Base-by-base conservation (phyloP, 441 rosid species). In the Erodium trifolium region DNA sequence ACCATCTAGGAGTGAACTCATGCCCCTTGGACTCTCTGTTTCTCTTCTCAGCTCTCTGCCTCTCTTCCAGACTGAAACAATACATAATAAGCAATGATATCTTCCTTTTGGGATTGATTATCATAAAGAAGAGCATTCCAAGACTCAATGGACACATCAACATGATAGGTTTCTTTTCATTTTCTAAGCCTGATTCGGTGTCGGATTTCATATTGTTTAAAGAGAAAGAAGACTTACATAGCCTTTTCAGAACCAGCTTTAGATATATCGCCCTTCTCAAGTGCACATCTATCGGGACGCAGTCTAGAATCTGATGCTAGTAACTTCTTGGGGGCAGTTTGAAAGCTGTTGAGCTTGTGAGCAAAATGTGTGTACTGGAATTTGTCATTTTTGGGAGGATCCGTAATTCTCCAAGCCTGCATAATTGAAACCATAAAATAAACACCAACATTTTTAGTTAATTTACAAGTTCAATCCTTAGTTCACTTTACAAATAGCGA, bases 261-360 rank as follows among this genome's bases (percentile, higher is more conserved):
- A 67, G 86, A 79, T 68, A 87, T 75, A 75, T 91, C 99, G 11
- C 99, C 99, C 77, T 82, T 86, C 79, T 94, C 99, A 17, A 94
- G 91, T 4, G 96, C 96, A 49, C 77, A 85, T 86, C 99, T 87
- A 73, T 94, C 99, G 34, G 99, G 88, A 13, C 99, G 97, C 68
- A 94, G 67, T 62, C 97, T 91, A 41, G 99, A 92, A 83, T 94
- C 99, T 14, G 99, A 90, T 31, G 93, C 81, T 73, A 94, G 79
- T 51, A 94, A 83, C 83, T 86, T 88, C 86, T 82, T 86, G 0
- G 97, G 98, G 68, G 98, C 96, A 68, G 96, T 88, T 73, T 85
- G 91, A 69, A 91, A 92, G 84, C 96, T 92, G 78, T 90, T 94
- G 62, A 94, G 73, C 84, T 94, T 94, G 81, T 90, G 99, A 5